phyloP scores from a whole-genome alignment of 306 rosid species.

The Pyrus bretschneideri region DNA sequence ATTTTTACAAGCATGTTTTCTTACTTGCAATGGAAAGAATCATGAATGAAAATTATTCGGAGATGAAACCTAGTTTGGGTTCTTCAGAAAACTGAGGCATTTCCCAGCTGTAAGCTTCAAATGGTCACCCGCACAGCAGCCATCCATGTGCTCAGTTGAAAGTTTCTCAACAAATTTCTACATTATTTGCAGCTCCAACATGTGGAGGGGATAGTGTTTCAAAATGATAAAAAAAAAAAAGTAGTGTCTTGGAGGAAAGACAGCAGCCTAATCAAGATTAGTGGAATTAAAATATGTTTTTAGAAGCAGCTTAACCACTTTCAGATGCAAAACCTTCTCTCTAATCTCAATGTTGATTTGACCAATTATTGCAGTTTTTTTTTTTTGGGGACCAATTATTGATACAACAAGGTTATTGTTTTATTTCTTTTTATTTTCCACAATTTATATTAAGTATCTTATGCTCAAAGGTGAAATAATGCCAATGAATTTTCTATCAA shows the following conservation, averaged over 20 bases:
- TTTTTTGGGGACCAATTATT: neutral
- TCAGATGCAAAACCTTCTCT: neutral
- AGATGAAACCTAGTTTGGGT: no score
- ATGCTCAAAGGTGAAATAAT: neutral
- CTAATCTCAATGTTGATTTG: neutral
- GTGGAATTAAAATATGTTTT: neutral
- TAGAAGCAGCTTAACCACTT: neutral
- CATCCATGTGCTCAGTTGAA: slow-evolving; percentile 6
- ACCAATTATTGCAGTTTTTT: neutral
- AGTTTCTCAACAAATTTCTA: neutral
- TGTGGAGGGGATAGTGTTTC: neutral
- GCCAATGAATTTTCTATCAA: neutral
- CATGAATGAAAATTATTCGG: no score
- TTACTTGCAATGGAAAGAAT: no score
- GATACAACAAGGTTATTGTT: neutral
- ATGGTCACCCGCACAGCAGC: neutral
- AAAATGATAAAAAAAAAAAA: no score
- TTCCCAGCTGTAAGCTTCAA: neutral
- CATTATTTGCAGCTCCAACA: neutral
- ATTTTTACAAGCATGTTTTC: no score
- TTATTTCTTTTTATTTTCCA: no score
- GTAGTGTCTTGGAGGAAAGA: neutral
- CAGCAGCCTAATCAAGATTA: neutral
- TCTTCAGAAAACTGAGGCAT: neutral
- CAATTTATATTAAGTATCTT: neutral